phyloP scores from a whole-genome alignment of 2,329 filamentous ascomycete genomes.

The Ceratocystis cacaofunesta region DNA sequence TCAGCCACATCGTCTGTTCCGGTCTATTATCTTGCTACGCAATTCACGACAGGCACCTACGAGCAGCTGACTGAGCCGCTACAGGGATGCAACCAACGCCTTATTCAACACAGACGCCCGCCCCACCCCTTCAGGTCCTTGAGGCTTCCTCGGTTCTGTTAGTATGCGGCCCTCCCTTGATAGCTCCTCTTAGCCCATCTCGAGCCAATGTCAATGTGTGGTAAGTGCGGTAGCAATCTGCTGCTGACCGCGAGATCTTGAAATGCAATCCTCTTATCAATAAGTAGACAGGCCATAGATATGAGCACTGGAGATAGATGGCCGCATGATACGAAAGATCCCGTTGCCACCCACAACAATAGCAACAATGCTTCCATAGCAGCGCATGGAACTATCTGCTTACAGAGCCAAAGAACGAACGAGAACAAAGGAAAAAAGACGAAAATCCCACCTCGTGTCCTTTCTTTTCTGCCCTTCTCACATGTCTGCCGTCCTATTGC shows the following conservation, averaged over 20 bases:
- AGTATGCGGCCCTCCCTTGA: neutral
- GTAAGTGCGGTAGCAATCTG: neutral
- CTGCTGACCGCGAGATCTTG: neutral
- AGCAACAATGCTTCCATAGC: neutral
- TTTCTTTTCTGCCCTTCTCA: neutral
- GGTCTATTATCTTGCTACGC: conserved; percentile 14
- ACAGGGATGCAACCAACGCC: neutral
- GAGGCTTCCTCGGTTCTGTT: neutral
- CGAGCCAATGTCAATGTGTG: neutral
- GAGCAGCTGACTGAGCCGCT: neutral
- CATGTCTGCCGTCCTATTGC: neutral
- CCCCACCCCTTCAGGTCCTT: neutral
- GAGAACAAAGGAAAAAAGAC: neutral
- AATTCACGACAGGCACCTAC: neutral
- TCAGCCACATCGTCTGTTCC: conserved; percentile 8
- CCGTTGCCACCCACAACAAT: neutral
- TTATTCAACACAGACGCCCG: neutral
- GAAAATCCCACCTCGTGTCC: neutral
- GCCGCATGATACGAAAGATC: neutral
- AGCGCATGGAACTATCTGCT: neutral
- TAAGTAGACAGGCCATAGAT: neutral
- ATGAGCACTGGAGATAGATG: neutral
- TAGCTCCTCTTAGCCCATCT: neutral
- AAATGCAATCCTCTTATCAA: neutral
- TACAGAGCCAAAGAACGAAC: too few relatives aligned